phyloP scores from a whole-genome alignment of 176 grass and related monocot species.

The Hordeum marinum region DNA sequence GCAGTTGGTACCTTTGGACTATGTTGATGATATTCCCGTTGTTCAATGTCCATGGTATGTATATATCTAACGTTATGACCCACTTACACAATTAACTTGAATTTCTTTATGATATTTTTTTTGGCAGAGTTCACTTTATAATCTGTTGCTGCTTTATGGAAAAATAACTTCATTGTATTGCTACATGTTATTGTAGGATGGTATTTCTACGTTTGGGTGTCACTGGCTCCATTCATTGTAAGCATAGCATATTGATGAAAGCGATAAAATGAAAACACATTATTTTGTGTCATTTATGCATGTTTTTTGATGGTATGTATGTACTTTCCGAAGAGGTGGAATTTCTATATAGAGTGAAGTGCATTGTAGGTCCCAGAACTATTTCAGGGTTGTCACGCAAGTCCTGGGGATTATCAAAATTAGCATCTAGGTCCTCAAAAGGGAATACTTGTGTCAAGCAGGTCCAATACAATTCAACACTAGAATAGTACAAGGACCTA shows the following conservation, averaged over 20 bases:
- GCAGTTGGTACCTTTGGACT: conserved; percentile 83
- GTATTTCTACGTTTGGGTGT: conserved; percentile 76
- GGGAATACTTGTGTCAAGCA: too few relatives aligned
- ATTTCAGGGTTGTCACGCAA: too few relatives aligned
- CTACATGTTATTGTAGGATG: conserved; percentile 37
- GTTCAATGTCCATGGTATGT: conserved; percentile 69
- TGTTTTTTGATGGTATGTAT: background rate
- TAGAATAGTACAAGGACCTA: too few relatives aligned
- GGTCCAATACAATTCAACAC: too few relatives aligned
- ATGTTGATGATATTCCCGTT: conserved; percentile 82
- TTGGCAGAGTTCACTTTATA: background rate
- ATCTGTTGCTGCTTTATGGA: background rate
- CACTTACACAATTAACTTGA: background rate
- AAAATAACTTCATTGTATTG: background rate
- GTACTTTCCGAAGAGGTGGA: too few relatives aligned
- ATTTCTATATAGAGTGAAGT: too few relatives aligned
- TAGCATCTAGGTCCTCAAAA: too few relatives aligned
- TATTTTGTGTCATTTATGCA: background rate
- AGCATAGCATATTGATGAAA: background rate
- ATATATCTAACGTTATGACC: background rate
- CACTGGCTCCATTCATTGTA: conserved; percentile 60
- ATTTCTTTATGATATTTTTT: too few relatives aligned
- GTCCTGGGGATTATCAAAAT: too few relatives aligned
- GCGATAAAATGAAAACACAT: background rate
- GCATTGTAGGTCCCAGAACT: too few relatives aligned